A percentile compares a stretch with the other conserved stretches of the same genome.
Conservation (phyloP, 495 filamentous ascomycete genomes). For the Talaromyces ruber region DNA sequence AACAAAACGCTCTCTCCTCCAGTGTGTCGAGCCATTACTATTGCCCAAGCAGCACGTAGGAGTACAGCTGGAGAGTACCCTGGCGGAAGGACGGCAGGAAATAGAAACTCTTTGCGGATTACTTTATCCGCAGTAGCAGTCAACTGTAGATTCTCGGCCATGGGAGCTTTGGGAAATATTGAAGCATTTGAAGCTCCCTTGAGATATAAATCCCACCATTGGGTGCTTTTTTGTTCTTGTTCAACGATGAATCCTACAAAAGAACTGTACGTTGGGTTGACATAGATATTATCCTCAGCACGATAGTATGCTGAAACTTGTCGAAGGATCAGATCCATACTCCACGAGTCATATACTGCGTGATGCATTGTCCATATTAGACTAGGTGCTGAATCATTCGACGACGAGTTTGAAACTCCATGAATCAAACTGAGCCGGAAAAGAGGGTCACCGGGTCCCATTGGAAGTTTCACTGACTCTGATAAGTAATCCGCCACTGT, state of each 20-base stretch:
- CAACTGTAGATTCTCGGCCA: neutral
- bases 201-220: neutral
- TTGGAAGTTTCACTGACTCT: constrained; percentile 24
- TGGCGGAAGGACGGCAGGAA: neutral
- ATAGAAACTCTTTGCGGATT: neutral
- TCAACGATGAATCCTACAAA: neutral
- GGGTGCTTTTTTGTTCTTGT: neutral
- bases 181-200: neutral
- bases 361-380: constrained; percentile 25
- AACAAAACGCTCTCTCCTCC: constrained; percentile 25
- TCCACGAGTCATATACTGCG: constrained; percentile 24
- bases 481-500: constrained; percentile 18
- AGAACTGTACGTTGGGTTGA: neutral
- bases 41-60: constrained; percentile 22
- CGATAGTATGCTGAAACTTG: neutral
- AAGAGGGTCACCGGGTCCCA: constrained; percentile 35
- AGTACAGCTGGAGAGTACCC: neutral
- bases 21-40: constrained; percentile 19
- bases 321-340: constrained; percentile 8
- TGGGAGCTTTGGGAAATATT: constrained; percentile 1
- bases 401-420: neutral
- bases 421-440: constrained; percentile 33
- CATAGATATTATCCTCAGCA: neutral
- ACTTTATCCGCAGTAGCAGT: neutral
- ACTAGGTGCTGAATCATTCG: neutral